Base-by-base conservation (phyloP, 2,329 filamentous ascomycete species). In the Aspergillus sp. region DNA sequence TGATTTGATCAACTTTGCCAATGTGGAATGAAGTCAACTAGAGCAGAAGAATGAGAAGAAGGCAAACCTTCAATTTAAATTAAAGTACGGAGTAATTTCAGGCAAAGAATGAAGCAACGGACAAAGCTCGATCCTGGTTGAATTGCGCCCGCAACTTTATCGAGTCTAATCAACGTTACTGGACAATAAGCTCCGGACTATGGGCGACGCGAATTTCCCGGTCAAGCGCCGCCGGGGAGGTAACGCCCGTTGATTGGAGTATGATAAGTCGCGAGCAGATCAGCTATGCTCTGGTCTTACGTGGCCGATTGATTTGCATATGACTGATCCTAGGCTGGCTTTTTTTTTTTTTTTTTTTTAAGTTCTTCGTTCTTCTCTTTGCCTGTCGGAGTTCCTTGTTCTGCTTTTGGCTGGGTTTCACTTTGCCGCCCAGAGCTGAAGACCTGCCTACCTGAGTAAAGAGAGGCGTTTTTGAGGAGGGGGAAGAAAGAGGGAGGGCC, bases 81-180 rank as follows among this genome's bases (percentile, higher is more conserved):
- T 36, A 36, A 36, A 36, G 32, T 36, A 36, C 32, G 32, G 43
- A 21, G 50, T 50, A 39, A 58, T 39, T 48, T 48, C 57, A 41
- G 45, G 58, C 56, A 36, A 62, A 54, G 43, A 38, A 57, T 53
- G 48, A 32, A 39, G 32, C 41, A 55, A 47, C 32, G 59, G 57
- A 57, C 57, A 62, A 60, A 62, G 62, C 62, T 64, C 60, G 55
- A 62, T 62, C 62, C 61, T 63, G 47, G 47, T 32, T 45, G 47
- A 30, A 50, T 56, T 57, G 57, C 60, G 57, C 54, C 57, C 57
- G 57, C 55, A 64, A 64, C 62, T 64, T 64, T 64, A 64, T 64
- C 62, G 59, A 50, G 47, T 48, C 19, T n/a, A 36, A 45, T 49
- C 25, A 59, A 58, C 32, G 28, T 59, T 45, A 64, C 62, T 64